Evolutionary conservation across 148 eudicot species (phyloP).

Genomic region (Silene conica): DNA sequence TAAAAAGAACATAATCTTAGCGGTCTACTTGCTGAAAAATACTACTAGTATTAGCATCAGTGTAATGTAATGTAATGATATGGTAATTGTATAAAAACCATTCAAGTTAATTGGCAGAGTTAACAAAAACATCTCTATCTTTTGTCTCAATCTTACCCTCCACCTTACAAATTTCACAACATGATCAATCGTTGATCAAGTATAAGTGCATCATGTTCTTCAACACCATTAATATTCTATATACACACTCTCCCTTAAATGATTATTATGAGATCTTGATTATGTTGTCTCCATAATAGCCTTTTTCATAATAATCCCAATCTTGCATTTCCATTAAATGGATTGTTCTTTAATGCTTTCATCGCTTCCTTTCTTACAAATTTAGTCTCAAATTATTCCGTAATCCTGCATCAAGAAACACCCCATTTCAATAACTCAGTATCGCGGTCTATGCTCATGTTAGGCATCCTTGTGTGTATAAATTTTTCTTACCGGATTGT

Average conservation of each 20-base stretch:
- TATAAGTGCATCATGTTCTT: too few relatives aligned
- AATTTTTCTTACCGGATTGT: slow-evolving; percentile 31
- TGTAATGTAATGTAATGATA: too few relatives aligned
- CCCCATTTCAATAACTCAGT: background rate
- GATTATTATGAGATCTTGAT: background rate
- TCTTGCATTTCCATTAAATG: background rate
- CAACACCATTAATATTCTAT: background rate
- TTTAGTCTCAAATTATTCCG: background rate
- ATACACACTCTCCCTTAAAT: background rate
- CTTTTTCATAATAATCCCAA: background rate
- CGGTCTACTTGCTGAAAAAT: too few relatives aligned
- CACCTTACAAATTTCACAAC: too few relatives aligned
- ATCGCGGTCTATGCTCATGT: background rate
- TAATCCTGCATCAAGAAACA: background rate
- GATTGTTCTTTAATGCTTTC: background rate
- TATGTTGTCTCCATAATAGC: background rate
- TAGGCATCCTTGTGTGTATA: background rate
- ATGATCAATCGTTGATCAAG: too few relatives aligned
- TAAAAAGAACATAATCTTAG: too few relatives aligned
- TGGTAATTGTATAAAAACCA: too few relatives aligned
- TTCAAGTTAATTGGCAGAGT: too few relatives aligned
- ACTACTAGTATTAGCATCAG: too few relatives aligned
- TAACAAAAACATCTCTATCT: too few relatives aligned
- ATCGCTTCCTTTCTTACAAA: background rate
- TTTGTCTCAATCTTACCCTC: too few relatives aligned